These are phyloP conservation scores for Moelleriella libera DNA, from an alignment of 2,329 filamentous ascomycete species.

Conservation along the genomic window DNA sequence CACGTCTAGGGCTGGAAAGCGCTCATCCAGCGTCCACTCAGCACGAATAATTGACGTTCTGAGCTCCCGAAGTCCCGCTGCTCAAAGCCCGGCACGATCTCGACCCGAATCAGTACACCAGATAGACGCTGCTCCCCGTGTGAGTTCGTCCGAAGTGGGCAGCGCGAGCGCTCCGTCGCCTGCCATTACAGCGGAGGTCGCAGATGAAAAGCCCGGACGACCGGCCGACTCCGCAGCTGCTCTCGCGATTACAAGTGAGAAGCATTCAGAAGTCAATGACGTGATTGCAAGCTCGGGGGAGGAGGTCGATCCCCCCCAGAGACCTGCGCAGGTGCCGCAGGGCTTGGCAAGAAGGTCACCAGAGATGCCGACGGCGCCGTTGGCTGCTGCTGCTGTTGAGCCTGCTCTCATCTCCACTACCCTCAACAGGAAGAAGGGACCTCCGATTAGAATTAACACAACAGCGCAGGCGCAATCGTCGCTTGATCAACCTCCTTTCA, in stretches of 20 bases:
- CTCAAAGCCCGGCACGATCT: constrained; percentile 36
- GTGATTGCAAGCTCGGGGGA: too few species aligned
- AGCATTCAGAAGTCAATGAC: too few species aligned
- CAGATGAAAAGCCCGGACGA: too few species aligned
- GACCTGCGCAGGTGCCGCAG: too few species aligned
- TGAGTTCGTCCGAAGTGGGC: constrained; percentile 20
- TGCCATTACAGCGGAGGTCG: too few species aligned
- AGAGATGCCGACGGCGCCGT: too few species aligned
- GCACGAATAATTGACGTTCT: constrained; percentile 42
- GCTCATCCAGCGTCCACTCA: constrained; percentile 36
- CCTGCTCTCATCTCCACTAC: background rate
- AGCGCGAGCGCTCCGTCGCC: too few species aligned
- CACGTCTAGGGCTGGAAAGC: constrained; percentile 20
- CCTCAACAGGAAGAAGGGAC: background rate
- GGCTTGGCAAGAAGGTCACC: too few species aligned
- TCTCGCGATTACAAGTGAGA: too few species aligned
- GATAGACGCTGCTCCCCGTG: constrained; percentile 25
- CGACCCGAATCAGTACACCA: constrained; percentile 32
- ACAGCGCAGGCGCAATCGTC: background rate
- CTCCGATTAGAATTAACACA: background rate
- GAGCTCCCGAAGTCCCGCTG: constrained; percentile 33
- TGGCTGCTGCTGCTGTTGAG: background rate
- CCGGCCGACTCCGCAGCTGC: too few species aligned
- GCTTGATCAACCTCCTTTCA: background rate
- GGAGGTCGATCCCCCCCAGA: too few species aligned